Evolutionary conservation across 805 yeast genomes (phyloP), one percentile per base, ranked within the genome.

Genomic region (Saccharomyces mikatae): DNA sequence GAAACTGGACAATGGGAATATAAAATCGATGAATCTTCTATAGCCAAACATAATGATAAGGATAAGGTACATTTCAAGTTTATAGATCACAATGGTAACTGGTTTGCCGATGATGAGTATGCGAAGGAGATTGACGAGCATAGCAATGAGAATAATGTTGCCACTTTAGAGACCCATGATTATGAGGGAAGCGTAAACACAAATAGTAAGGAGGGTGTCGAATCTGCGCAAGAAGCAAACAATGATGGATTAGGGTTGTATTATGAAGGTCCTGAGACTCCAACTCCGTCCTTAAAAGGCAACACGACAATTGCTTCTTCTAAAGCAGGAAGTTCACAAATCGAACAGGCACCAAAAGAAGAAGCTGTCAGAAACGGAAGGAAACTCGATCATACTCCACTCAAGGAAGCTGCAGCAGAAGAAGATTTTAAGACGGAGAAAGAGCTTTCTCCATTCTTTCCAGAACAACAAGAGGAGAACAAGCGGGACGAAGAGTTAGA

Each of bases 91-190:
- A 61, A 62, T 46, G 62, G 59, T 1, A 56, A 52, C 53, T 69
- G 73, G 71, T 65, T 66, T 48, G 62, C 66, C 1, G 65, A 66
- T 41, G 63, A 63, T 52, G 67, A 69, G 30, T 62, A 59, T 32
- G 55, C 60, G 3, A 56, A 56, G 58, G 76, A 73, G 41, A 54
- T 66, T 5, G 78, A 74, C 56, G 66, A 62, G 4, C 55, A 61
- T 47, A 74, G 72, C 6, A 74, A 73, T 51, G 70, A 68, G 41
- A 74, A 74, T 58, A 74, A 74, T 52, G 76, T 73, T 3, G 49
- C 69, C 28, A 47, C 58, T 21, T 36, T 62, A 28, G 32, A 56
- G 14, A 31, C 32, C 44, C 4, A 53, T 41, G 22, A 48, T 49
- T 3, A 24, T 9, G 1, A 21, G 47, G 9, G 4, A 51, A 9